phyloP scores from a whole-genome alignment of 2,329 filamentous ascomycete species.

The Alternaria consortialis region DNA sequence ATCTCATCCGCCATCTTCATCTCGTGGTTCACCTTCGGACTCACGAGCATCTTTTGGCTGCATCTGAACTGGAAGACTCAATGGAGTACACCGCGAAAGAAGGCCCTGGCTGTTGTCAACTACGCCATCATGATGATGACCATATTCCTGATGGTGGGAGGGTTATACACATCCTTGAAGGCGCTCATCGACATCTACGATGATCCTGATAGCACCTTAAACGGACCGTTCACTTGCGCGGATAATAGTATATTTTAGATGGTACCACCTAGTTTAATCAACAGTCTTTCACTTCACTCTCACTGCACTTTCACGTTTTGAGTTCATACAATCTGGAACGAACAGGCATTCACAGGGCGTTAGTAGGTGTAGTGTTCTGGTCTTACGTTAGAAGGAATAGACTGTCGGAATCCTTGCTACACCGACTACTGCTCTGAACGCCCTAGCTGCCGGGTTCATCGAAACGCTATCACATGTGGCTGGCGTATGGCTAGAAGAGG shows the following conservation, averaged over 20 bases:
- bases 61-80: constrained; percentile 55
- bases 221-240: constrained; percentile 41
- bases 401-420: not conserved
- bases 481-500: not conserved
- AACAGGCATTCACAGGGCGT: too few species aligned
- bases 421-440: not conserved
- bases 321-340: not conserved
- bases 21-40: constrained; percentile 70
- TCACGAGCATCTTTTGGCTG: constrained; percentile 58
- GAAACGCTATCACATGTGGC: not conserved
- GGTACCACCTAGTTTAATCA: not conserved
- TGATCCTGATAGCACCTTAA: constrained; percentile 33
- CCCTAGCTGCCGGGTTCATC: not conserved
- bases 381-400: too few species aligned
- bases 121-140: constrained; percentile 51
- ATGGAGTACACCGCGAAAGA: constrained; percentile 49
- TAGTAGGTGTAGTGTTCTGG: not conserved
- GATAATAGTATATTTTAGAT: constrained; percentile 43
- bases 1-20: constrained; percentile 67
- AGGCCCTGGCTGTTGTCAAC: constrained; percentile 57
- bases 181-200: constrained; percentile 42
- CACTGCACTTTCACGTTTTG: not conserved
- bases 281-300: not conserved
- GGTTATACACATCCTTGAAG: constrained; percentile 38
- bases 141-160: constrained; percentile 37